Percentiles rank a stretch among this genome's conserved stretches.
Conservation (phyloP, 2,329 filamentous ascomycete genomes). For the Fusarium nanum region DNA sequence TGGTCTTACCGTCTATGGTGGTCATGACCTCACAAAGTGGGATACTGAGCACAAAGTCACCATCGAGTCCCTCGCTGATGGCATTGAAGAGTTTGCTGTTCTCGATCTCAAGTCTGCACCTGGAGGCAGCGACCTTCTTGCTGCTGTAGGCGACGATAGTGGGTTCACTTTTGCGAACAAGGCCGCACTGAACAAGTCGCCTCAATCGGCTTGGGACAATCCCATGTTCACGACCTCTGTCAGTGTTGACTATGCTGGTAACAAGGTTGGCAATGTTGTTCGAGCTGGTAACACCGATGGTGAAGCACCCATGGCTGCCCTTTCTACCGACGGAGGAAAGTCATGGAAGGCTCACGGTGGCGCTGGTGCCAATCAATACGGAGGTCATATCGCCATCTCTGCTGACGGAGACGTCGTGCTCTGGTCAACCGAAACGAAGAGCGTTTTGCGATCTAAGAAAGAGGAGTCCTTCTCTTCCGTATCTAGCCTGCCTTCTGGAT, state of each 20-base stretch:
- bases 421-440: constrained; percentile 56
- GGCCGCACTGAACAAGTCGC: constrained; percentile 55
- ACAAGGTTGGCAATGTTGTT: constrained; percentile 59
- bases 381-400: constrained; percentile 62
- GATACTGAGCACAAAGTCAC: constrained; percentile 61
- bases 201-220: constrained; percentile 58
- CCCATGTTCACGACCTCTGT: constrained; percentile 60
- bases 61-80: constrained; percentile 63
- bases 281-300: constrained; percentile 59
- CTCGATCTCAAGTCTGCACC: constrained; percentile 61
- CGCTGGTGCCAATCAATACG: constrained; percentile 56
- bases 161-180: constrained; percentile 61
- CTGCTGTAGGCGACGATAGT: constrained; percentile 62
- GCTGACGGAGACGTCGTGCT: constrained; percentile 62
- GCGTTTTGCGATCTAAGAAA: constrained; percentile 57
- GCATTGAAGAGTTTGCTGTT: constrained; percentile 66
- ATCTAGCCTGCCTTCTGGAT: constrained; percentile 56
- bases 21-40: constrained; percentile 67
- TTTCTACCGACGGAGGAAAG: constrained; percentile 62
- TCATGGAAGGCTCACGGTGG: constrained; percentile 62
- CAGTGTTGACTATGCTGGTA: constrained; percentile 63
- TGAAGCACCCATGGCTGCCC: constrained; percentile 58
- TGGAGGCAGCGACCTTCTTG: constrained; percentile 63
- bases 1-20: constrained; percentile 65
- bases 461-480: constrained; percentile 59